Evolutionary conservation across 257 asterid genomes (phyloP), one percentile per base, ranked within the genome.

Genomic region (Ilex aquifolium): DNA sequence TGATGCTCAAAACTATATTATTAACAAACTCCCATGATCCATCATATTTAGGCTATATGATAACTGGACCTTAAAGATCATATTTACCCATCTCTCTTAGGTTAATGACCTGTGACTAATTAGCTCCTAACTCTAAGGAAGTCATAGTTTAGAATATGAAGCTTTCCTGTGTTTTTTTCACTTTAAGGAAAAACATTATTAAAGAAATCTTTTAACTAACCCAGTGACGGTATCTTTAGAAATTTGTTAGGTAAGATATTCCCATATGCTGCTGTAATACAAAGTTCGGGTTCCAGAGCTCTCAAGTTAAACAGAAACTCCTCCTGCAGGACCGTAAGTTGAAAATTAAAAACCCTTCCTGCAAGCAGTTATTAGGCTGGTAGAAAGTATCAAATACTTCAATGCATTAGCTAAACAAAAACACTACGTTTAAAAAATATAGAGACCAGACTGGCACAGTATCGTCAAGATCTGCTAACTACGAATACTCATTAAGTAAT

Each of bases 261-360:
- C 74, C 99, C 99, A 61, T 92, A 92, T 32, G 99, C 99, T 64
- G 97, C 97, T 68, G 96, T 92, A 70, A 92, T 78, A 76, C 97
- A 92, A 73, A 92, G 95, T 63, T 87, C 93, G 54, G 99, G 96
- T 72, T 87, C 93, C 86, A 92, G 75, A 65, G 84, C 84, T 71
- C 74, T 75, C 31, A 92, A 81, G 61, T 74, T 65, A 51, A 66
- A 66, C 57, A 92, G 82, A 76, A 92, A 92, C 5, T 84, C 57
- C 76, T 92, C 97, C 98, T 88, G 88, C 77, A 77, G 16, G 46
- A 32, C 11, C 31, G 57, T 15, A 13, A 59, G 17, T 49, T 49
- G 17, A 11, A 49, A 7, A 15, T 7, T 49, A 11, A 11, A 4
- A 6, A 6, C 14, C 10, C 17, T 49, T 49, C 4, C 5, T n/a